Conservation (phyloP, 2,329 filamentous ascomycete genomes). For the Myriosclerotinia curreyana region DNA sequence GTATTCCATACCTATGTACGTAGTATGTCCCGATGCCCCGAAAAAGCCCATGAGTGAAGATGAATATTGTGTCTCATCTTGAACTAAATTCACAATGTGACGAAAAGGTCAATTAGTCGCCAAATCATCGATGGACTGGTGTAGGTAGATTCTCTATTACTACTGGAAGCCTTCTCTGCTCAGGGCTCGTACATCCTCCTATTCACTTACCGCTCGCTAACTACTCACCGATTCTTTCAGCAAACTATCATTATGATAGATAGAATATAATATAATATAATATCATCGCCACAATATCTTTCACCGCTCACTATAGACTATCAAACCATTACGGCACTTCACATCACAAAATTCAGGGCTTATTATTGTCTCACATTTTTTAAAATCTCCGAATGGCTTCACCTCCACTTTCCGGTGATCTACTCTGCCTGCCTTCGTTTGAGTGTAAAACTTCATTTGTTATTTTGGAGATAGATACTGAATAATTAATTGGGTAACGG, state of each 20-base stretch:
- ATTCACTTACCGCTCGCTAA: too few species aligned
- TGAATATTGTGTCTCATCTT: background rate
- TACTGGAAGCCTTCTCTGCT: background rate
- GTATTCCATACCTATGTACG: background rate
- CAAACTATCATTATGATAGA: background rate
- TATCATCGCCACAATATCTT: background rate
- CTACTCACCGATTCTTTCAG: background rate
- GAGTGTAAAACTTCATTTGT: too few species aligned
- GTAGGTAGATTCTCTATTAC: too few species aligned
- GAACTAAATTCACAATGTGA: background rate
- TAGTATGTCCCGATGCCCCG: background rate
- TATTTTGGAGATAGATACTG: too few species aligned
- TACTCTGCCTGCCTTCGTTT: too few species aligned
- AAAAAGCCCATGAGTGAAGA: background rate
- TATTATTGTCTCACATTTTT: constrained; percentile 14
- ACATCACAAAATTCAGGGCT: constrained; percentile 18
- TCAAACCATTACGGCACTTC: constrained; percentile 6
- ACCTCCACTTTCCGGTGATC: background rate
- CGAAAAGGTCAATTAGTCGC: background rate
- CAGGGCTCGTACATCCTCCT: background rate
- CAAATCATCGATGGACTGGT: too few species aligned
- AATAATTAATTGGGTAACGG: too few species aligned
- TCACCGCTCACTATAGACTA: constrained; percentile 17
- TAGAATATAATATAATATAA: background rate
- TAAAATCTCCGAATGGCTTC: background rate